Conservation (phyloP, 23 red algal genomes). For the Gracilaria domingensis region DNA sequence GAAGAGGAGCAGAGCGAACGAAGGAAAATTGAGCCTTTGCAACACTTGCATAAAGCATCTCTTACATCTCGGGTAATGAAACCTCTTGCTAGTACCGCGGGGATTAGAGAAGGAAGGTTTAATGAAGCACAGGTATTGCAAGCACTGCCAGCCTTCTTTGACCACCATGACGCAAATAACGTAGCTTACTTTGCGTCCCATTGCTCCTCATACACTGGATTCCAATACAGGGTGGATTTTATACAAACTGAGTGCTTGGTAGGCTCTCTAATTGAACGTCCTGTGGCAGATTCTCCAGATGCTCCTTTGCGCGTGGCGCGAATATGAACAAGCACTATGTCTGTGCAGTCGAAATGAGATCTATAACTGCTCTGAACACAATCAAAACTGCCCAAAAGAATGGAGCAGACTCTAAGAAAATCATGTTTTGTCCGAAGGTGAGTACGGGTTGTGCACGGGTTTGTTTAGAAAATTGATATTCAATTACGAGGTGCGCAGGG, state of each 20-base stretch:
- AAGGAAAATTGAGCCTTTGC: too few relatives aligned
- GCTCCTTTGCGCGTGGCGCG: background rate
- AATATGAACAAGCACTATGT: background rate
- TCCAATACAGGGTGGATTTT: background rate
- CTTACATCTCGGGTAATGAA: too few relatives aligned
- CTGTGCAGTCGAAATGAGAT: slow-evolving; percentile 29
- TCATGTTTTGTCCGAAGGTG: too few relatives aligned
- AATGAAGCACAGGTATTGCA: slow-evolving; percentile 27
- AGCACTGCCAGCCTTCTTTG: background rate
- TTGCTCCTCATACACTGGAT: too few relatives aligned
- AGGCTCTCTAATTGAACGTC: background rate
- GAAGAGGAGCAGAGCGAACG: too few relatives aligned
- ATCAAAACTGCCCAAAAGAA: slow-evolving; percentile 4
- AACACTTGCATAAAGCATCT: too few relatives aligned
- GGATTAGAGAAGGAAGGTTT: slow-evolving; percentile 14
- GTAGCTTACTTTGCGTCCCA: background rate
- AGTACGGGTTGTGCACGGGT: too few relatives aligned
- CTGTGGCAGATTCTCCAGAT: background rate
- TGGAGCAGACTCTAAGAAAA: too few relatives aligned
- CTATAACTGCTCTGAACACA: slow-evolving; percentile 6
- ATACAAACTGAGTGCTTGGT: background rate
- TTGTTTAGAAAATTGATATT: too few relatives aligned
- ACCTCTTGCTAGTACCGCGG: slow-evolving; percentile 2
- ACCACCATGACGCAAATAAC: background rate
- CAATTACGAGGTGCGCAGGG: too few relatives aligned